These are phyloP conservation scores for Trifolium subterraneum DNA, from an alignment of 306 rosid species.

Conservation along the genomic window DNA sequence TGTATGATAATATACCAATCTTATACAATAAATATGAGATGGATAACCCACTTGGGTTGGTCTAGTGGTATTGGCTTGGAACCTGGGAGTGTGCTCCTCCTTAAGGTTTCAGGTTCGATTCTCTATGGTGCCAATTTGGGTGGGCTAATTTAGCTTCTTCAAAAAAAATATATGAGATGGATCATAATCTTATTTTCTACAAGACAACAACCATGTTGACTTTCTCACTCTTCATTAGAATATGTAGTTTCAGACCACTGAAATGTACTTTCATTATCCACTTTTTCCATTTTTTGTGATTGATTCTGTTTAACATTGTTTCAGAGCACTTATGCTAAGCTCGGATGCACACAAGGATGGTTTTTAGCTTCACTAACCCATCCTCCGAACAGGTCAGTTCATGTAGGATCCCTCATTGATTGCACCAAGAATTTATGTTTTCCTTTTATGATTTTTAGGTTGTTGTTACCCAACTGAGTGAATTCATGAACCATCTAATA, in stretches of 20 bases:
- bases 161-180: neutral
- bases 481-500: slow-evolving; percentile 26
- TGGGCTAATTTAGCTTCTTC: too few species aligned
- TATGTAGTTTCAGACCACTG: slow-evolving; percentile 13
- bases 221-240: slow-evolving; percentile 32
- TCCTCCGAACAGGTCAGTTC: slow-evolving; percentile 68
- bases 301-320: slow-evolving; percentile 40
- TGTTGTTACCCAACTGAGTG: slow-evolving; percentile 4
- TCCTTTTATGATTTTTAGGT: slow-evolving; percentile 15
- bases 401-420: slow-evolving; percentile 28
- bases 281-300: neutral
- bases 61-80: too few species aligned
- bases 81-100: too few species aligned
- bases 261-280: slow-evolving; percentile 27
- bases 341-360: slow-evolving; percentile 91
- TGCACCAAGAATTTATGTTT: slow-evolving; percentile 34
- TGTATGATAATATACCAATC: neutral
- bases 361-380: slow-evolving; percentile 71
- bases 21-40: neutral
- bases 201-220: neutral
- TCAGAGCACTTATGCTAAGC: slow-evolving; percentile 87
- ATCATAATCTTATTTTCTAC: neutral
- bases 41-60: too few species aligned
- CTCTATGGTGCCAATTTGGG: too few species aligned
- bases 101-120: too few species aligned